These are phyloP conservation scores for Inga oerstediana DNA, from an alignment of 306 rosid species.

Conservation along the genomic window DNA sequence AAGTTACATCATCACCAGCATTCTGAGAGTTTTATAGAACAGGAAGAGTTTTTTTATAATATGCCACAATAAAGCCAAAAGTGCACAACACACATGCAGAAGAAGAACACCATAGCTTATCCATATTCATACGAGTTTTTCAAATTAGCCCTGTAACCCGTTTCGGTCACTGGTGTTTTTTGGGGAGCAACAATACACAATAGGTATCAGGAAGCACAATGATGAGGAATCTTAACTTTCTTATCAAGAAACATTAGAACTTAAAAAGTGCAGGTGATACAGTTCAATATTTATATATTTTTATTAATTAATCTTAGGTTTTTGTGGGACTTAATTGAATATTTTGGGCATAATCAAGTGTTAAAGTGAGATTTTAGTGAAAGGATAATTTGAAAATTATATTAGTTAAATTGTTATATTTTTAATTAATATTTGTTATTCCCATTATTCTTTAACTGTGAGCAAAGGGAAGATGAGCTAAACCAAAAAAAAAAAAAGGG, in stretches of 20 bases:
- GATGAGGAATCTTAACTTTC: slow-evolving; percentile 20
- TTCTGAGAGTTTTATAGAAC: not conserved
- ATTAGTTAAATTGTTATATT: no score
- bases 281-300: no score
- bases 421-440: no score
- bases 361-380: no score
- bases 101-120: not conserved
- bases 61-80: not conserved
- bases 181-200: not conserved
- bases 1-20: not conserved
- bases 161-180: not conserved
- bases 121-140: not conserved
- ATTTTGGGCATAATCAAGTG: no score
- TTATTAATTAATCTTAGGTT: no score
- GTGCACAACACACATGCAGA: not conserved
- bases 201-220: not conserved
- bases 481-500: no score
- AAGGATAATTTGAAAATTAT: no score
- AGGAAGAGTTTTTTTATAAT: not conserved
- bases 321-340: no score
- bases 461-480: no score
- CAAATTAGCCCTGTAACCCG: not conserved
- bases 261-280: not conserved
- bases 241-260: not conserved
- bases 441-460: no score